These are phyloP conservation scores for Solanum arcanum DNA, from an alignment of 257 asterid genomes.

Conservation along the genomic window DNA sequence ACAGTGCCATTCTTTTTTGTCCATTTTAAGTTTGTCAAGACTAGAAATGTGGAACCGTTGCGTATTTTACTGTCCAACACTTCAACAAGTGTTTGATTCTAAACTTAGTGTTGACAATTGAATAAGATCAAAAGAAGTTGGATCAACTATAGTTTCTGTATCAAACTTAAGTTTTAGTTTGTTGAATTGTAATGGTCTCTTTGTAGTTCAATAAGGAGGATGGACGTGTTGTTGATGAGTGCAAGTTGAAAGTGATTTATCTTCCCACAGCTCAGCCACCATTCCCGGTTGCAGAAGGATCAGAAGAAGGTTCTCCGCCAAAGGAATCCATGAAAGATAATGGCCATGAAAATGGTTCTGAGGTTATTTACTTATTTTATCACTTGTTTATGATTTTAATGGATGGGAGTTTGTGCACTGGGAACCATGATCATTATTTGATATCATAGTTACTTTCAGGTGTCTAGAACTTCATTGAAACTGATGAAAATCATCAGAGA, in stretches of 20 bases:
- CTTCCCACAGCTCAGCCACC: conserved; percentile 59
- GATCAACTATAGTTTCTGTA: background rate
- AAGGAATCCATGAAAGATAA: conserved; percentile 19
- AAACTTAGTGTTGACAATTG: background rate
- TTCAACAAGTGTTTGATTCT: background rate
- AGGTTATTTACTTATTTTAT: background rate
- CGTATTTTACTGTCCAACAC: background rate
- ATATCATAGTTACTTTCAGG: background rate
- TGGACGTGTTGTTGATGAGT: conserved; percentile 55
- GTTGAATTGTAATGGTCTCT: background rate
- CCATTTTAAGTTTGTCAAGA: background rate
- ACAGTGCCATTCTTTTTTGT: background rate
- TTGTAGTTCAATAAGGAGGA: conserved; percentile 55
- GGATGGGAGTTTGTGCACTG: background rate
- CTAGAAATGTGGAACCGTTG: background rate
- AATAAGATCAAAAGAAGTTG: background rate
- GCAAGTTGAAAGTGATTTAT: conserved; percentile 61
- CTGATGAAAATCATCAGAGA: background rate
- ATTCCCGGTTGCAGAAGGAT: conserved; percentile 62
- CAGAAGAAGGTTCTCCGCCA: conserved; percentile 55
- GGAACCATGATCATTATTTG: background rate
- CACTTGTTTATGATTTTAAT: background rate
- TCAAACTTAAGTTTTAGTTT: background rate
- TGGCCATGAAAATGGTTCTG: background rate
- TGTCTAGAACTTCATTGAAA: background rate